Evolutionary conservation across 768 basidiomycete species (phyloP), one percentile per base, ranked within the genome.

Genomic region (Boletus reticuloceps): DNA sequence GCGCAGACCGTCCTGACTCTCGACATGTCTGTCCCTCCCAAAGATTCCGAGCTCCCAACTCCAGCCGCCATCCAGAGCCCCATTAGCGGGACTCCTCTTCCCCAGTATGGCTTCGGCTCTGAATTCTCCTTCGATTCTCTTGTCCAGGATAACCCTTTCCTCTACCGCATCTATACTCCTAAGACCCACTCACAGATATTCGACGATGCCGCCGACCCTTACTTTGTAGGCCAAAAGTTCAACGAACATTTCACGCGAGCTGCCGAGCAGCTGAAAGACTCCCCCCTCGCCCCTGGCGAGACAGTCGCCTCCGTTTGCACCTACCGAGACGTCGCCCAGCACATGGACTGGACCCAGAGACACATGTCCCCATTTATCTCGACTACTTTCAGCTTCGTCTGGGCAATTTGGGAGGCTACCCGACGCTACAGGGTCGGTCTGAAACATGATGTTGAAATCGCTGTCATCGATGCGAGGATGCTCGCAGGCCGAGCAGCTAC

Each of bases 401-500:
- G 89, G 89, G 83, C 88, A 9, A 77, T 91, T 37, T 91, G 88
- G 88, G 89, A 91, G 66, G 89, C 88, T 5, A 77, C 86, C 20
- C 76, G 86, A 53, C 82, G 89, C n/a, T 89, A 88, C 64, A 82
- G 85, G 61, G 72, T 77, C 37, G 84, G 83, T 38, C 72, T 89
- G 50, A 91, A 91, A 68, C 86, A 89, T 57, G 83, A 88, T 53
- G 73, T 91, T 29, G 80, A 91, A 67, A 89, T 91, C 58, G 89
- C 89, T 14, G 75, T 91, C 53, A 90, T 91, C 64, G 88, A 91
- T 73, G 82, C 86, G 4, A 73, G 72, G 45, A 79, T 82, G 49
- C 70, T 91, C 31, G 70, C 77, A 14, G 79, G 77, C 37, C 76
- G 79, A 58, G 82, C 84, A 29, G 77, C 82, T 10, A 89, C 89